A percentile compares a stretch with the other conserved stretches of the same genome.
phyloP scores from a whole-genome alignment of 148 eudicot genomes.

The Arbutus unedo region DNA sequence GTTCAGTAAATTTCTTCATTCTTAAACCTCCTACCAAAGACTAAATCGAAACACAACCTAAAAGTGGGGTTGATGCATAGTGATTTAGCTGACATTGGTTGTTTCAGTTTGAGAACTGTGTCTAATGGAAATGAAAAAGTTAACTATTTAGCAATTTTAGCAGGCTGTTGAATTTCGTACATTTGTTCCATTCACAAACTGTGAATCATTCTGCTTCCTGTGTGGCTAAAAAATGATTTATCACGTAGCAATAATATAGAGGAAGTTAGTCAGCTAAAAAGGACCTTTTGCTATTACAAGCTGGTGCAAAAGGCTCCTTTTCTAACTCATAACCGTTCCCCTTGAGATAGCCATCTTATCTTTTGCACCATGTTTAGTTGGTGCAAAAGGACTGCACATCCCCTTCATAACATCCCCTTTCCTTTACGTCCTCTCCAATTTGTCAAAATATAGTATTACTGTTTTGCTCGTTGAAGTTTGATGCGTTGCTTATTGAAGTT shows the following conservation, averaged over 20 bases:
- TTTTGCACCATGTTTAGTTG: not conserved
- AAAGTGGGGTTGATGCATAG: not conserved
- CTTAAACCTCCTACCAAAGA: not conserved
- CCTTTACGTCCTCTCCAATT: not conserved
- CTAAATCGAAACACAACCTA: not conserved
- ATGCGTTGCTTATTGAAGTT: not conserved
- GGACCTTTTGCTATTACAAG: not conserved
- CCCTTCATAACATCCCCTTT: not conserved
- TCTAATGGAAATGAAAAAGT: not conserved
- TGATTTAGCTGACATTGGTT: not conserved
- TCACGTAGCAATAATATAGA: not conserved
- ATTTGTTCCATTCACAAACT: not conserved
- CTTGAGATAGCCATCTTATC: not conserved
- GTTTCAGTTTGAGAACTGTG: not conserved
- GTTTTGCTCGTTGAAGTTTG: not conserved
- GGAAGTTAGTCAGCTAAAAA: not conserved
- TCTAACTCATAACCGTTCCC: not conserved
- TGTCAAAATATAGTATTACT: not conserved
- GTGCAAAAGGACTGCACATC: not conserved
- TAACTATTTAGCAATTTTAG: not conserved
- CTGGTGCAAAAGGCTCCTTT: not conserved
- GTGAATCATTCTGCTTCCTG: not conserved
- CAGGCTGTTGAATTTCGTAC: not conserved
- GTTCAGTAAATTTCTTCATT: not conserved
- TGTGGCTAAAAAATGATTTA: too few species aligned